Conservation (phyloP, 345 rosid genomes). For the Luvunga scandens region DNA sequence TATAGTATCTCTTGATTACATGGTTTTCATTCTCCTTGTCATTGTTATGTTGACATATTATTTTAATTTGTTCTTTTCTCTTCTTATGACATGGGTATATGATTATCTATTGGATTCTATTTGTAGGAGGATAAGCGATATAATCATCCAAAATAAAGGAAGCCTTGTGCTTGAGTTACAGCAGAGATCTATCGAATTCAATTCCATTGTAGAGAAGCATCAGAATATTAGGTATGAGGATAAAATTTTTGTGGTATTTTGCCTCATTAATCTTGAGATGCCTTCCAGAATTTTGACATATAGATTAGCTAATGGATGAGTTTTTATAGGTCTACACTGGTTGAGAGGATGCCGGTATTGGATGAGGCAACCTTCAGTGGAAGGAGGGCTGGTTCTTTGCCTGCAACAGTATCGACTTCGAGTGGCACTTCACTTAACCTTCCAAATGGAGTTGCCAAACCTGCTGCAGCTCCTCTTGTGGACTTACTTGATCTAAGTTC, state of each 20-base stretch:
- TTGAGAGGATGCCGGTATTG: slow-evolving; percentile 98
- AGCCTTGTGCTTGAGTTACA: slow-evolving; percentile 97
- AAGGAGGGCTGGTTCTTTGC: slow-evolving; percentile 82
- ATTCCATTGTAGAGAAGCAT: slow-evolving; percentile 85
- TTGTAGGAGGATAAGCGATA: slow-evolving; percentile 76
- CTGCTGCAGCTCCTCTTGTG: slow-evolving; percentile 69
- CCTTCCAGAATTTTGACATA: slow-evolving; percentile 5
- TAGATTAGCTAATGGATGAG: slow-evolving; percentile 30
- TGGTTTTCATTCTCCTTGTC: slow-evolving; percentile 4
- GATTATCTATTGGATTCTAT: slow-evolving; percentile 18
- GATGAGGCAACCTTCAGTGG: slow-evolving; percentile 93
- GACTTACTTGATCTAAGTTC: slow-evolving; percentile 85
- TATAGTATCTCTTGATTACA: neutral
- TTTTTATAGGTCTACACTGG: slow-evolving; percentile 70
- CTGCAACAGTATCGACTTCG: slow-evolving; percentile 63
- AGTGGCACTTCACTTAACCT: slow-evolving; percentile 57
- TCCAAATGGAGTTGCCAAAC: slow-evolving; percentile 86
- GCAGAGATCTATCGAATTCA: slow-evolving; percentile 95
- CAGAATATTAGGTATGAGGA: slow-evolving; percentile 62
- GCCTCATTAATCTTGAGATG: slow-evolving; percentile 7
- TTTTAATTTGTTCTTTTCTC: slow-evolving; percentile 8
- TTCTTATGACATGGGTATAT: slow-evolving; percentile 3
- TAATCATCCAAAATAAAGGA: slow-evolving; percentile 70
- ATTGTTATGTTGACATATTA: neutral
- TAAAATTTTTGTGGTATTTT: slow-evolving; percentile 4